Base-by-base conservation (phyloP, 208 protist species). In the Plasmodiophora brassicae region DNA sequence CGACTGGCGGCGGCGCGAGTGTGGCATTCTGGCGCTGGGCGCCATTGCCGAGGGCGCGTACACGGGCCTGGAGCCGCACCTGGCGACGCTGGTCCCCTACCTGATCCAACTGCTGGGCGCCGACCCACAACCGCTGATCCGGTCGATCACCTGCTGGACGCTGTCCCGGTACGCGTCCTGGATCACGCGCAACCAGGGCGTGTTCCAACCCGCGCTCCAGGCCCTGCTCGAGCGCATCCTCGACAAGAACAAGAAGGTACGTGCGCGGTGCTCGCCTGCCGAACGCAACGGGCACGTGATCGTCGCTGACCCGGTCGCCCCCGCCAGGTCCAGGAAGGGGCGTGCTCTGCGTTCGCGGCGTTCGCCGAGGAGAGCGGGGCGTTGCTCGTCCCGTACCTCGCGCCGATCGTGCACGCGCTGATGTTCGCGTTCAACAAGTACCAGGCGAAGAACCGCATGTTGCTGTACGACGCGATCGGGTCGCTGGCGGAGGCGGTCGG, bases 11-110 rank as follows among this genome's bases (percentile, higher is more conserved):
- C 90, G 95, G 46, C 89, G 94, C 71, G 96, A 98, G 92, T 93
- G 94, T 5, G 95, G 93, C 0, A 95, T 98, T 45, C 92, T 98
- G 22, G 94, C 95, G 0, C 89, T 97, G 39, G 96, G 96, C 39
- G 95, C 96, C 8, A 94, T 97, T 85, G 92, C 93, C 71, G 95
- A 96, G 46, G 96, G 96, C 85, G 97, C 95, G 90, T 93, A 94
- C 89, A 92, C 94, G 45, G 32, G 35, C 46, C 45, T 89, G 85
- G 84, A 53, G 5, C 93, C 93, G n/a, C 95, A 95, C 89, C 91
- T 97, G 43, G 91, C 93, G 0, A 89, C 90, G 41, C 94, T 97
- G 41, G 93, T 93, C 85, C 85, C 90, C 35, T 94, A 93, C 45
- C 88, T 97, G 39, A 88, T 78, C 14, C 65, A 71, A 22, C 35